A percentile compares a stretch with the other conserved stretches of the same genome.
phyloP scores from a whole-genome alignment of 805 yeast species.

The Nakazawaea laoshanensis region DNA sequence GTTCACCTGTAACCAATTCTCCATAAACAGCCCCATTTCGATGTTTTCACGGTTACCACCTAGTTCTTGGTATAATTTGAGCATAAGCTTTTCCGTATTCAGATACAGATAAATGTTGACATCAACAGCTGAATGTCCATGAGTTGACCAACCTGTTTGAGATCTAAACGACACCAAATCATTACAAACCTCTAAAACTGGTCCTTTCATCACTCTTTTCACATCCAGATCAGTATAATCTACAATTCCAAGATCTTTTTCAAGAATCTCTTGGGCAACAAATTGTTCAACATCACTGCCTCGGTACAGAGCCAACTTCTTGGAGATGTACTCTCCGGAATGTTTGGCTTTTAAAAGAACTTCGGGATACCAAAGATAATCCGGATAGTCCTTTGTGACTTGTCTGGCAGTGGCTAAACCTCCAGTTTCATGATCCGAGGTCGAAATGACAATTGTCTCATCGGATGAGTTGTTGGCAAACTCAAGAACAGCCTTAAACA shows the following conservation, averaged over 20 bases:
- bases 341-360: slow-evolving; percentile 60
- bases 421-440: slow-evolving; percentile 95
- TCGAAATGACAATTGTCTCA: slow-evolving; percentile 72
- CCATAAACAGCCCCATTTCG: slow-evolving; percentile 75
- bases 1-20: slow-evolving; percentile 37
- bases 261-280: slow-evolving; percentile 45
- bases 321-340: slow-evolving; percentile 65
- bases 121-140: slow-evolving; percentile 94
- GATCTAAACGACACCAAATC: slow-evolving; percentile 74
- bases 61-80: slow-evolving; percentile 34
- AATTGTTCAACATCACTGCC: slow-evolving; percentile 26
- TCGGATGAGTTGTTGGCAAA: slow-evolving; percentile 60
- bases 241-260: slow-evolving; percentile 56
- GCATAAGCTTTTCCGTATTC: slow-evolving; percentile 38
- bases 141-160: slow-evolving; percentile 93
- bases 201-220: slow-evolving; percentile 24
- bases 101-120: slow-evolving; percentile 84
- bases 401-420: slow-evolving; percentile 88
- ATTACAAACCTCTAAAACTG: slow-evolving; percentile 36
- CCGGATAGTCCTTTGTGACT: slow-evolving; percentile 61
- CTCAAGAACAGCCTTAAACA: slow-evolving; percentile 65
- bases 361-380: slow-evolving; percentile 82
- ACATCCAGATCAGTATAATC: slow-evolving; percentile 53
- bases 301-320: slow-evolving; percentile 31
- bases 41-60: slow-evolving; percentile 83